phyloP scores from a whole-genome alignment of 75 land plant genomes.

The Ceratopteris richardii region DNA sequence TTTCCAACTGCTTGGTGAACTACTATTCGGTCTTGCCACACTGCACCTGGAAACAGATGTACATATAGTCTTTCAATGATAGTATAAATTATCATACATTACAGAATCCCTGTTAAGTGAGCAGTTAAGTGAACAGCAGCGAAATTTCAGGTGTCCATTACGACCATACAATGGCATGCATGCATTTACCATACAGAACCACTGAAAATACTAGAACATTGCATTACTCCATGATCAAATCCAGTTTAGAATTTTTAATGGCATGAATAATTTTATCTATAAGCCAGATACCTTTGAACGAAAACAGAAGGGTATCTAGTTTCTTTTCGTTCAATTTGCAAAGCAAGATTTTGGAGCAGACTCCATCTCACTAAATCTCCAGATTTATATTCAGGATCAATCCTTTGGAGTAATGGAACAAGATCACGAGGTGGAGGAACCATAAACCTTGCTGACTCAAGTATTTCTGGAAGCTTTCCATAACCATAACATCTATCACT shows the following conservation, averaged over 20 bases:
- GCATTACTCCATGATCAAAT: too few species aligned
- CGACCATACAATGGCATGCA: too few species aligned
- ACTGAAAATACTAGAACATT: too few species aligned
- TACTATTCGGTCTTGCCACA: constrained; percentile 1
- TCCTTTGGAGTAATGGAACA: constrained; percentile 7
- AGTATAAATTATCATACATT: not conserved
- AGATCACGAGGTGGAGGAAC: constrained; percentile 11
- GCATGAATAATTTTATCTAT: not conserved
- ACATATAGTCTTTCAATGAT: not conserved
- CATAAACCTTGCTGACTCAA: constrained; percentile 15
- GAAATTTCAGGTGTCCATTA: too few species aligned
- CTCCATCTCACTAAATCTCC: constrained; percentile 10
- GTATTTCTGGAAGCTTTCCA: constrained; percentile 17
- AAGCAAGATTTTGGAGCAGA: constrained; percentile 12
- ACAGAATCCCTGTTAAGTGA: too few species aligned
- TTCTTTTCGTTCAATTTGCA: constrained; percentile 24
- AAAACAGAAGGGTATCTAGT: constrained; percentile 23
- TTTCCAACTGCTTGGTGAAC: constrained; percentile 3
- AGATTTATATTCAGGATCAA: constrained; percentile 7
- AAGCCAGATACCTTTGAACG: constrained; percentile 11
- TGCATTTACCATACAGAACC: too few species aligned
- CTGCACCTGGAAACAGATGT: not conserved
- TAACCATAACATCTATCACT: not conserved
- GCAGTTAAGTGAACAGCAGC: too few species aligned
- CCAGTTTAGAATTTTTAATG: not conserved